Evolutionary conservation across 2,329 filamentous ascomycete species (phyloP).

Genomic region (Botrytis tulipae): DNA sequence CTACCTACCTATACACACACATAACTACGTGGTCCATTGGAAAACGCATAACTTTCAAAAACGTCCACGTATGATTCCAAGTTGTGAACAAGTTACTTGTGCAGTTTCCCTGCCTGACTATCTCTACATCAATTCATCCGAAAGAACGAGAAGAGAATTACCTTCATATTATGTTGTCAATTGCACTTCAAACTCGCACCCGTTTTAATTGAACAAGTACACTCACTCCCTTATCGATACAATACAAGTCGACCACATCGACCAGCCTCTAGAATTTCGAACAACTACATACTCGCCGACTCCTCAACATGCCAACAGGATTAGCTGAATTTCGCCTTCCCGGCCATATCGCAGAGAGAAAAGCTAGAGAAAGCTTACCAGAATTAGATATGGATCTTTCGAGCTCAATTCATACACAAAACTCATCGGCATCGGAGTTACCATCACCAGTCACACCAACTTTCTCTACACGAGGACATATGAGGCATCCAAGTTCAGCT

Average conservation of each 20-base stretch:
- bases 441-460: conserved; percentile 70
- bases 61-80: conserved; percentile 35
- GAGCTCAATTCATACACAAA: conserved; percentile 35
- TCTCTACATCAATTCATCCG: conserved; percentile 24
- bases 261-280: conserved; percentile 1
- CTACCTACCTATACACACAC: conserved; percentile 24
- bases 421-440: conserved; percentile 56
- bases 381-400: conserved; percentile 37
- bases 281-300: neutral
- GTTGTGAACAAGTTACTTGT: conserved; percentile 24
- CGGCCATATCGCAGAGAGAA: conserved; percentile 52
- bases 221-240: conserved; percentile 7
- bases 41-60: conserved; percentile 29
- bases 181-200: conserved; percentile 26
- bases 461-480: conserved; percentile 59
- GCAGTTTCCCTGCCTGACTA: conserved; percentile 2
- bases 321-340: conserved; percentile 55
- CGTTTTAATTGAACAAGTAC: conserved; percentile 7
- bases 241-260: conserved; percentile 16
- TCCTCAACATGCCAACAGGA: conserved; percentile 40
- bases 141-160: conserved; percentile 23
- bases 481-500: conserved; percentile 68
- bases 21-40: conserved; percentile 33
- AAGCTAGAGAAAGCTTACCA: conserved; percentile 42
- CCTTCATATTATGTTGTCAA: conserved; percentile 31